Base-by-base conservation (phyloP, 208 protist genomes). In the Acanthamoeba royreba region DNA sequence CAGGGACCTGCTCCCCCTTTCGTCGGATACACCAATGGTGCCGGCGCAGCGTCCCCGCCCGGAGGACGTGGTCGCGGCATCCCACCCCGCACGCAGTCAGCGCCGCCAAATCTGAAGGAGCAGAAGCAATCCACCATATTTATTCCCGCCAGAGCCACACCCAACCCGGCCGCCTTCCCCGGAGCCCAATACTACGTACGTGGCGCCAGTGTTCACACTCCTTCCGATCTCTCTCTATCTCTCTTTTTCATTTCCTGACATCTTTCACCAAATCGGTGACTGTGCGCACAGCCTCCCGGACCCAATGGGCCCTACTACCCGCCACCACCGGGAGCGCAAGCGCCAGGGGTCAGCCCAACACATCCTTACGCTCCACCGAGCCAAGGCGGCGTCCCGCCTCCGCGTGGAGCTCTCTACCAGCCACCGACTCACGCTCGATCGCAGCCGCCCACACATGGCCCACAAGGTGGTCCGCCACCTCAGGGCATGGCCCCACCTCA, bases 31-130 rank as follows among this genome's bases (percentile, higher is more conserved):
- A 89, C 81, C 9, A 66, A 55, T 22, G 53, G 81, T 35, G 53
- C 46, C 11, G 53, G 49, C 9, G 49, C 81, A 9, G 46, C 81
- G 5, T 47, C 77, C 19, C 33, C 66, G 19, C 19, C 81, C 31
- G 53, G 46, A 22, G 46, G 53, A 63, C 81, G 81, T 28, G 53
- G 46, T 15, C 22, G 81, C 4, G 49, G 53, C 0, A 89, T 89
- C 35, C 81, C 53, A 9, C 46, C 86, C n/a, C 86, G 86, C 49
- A 77, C 58, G 17, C 86, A 92, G 77, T 92, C 86, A 5, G 86
- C 86, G 9, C 86, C 86, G 31, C 86, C 86, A 7, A 92, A 92
- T 92, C 86, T 92, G 40, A 92, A 92, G 33, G 86, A 92, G 46
- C 86, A 92, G 35, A 92, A 77, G 61, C 43, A 69, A 42, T 66